Evolutionary conservation across 331 rosid genomes (phyloP).

Genomic region (Dryas integrifolia): DNA sequence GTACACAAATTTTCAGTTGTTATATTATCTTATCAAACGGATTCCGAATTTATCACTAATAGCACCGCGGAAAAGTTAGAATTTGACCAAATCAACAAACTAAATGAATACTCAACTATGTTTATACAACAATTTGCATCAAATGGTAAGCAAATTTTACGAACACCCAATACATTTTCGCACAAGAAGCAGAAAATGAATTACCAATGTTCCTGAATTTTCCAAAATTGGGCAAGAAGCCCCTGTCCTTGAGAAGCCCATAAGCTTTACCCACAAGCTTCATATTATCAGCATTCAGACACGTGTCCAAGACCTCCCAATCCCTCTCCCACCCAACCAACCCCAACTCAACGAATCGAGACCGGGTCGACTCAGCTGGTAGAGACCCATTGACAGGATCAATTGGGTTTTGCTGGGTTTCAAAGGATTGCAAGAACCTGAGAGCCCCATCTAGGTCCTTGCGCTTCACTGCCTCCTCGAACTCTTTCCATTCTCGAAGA

Average conservation of each 20-base stretch:
- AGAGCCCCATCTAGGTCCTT: constrained; percentile 90
- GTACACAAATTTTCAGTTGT: no score
- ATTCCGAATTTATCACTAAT: background rate
- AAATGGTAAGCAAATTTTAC: background rate
- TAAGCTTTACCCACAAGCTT: constrained; percentile 85
- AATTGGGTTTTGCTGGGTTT: constrained; percentile 28
- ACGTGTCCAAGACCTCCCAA: constrained; percentile 90
- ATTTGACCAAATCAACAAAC: background rate
- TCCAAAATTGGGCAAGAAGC: constrained; percentile 81
- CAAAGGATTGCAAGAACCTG: constrained; percentile 56
- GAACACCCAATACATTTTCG: background rate
- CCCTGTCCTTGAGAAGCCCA: constrained; percentile 63
- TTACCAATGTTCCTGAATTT: constrained; percentile 88
- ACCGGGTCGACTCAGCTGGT: constrained; percentile 35
- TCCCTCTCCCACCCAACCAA: constrained; percentile 65
- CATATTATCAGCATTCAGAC: constrained; percentile 92
- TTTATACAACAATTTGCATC: background rate
- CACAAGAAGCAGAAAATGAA: background rate
- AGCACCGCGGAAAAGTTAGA: background rate
- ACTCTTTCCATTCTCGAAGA: constrained; percentile 82
- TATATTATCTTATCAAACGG: background rate
- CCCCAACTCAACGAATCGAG: constrained; percentile 52
- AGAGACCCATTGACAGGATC: constrained; percentile 34
- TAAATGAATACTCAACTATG: background rate
- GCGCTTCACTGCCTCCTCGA: constrained; percentile 90